Base-by-base conservation (phyloP, 179 eudicot genomes). In the Drosera spatulata region DNA sequence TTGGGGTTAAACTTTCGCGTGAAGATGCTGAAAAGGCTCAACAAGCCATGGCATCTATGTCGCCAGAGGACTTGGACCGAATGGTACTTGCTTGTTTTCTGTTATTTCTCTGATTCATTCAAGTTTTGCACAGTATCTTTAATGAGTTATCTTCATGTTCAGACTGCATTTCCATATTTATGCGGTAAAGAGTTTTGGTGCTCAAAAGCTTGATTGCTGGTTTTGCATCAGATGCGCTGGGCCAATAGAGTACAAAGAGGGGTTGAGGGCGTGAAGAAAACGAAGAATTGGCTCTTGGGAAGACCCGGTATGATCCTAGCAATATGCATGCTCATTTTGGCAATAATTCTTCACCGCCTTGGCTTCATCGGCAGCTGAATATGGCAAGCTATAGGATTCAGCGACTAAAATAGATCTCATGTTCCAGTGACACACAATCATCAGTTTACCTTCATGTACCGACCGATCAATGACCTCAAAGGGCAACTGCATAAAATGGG, bases 21-120 rank as follows among this genome's bases (percentile, higher is more conserved):
- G 99, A 89, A 61, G 97, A 93, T 56, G 99, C 99, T 38, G 97
- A 78, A 64, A 93, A 82, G 77, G 99, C 97, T 75, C 96, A 93
- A 73, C 83, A 89, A 73, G 95, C 93, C 71, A 89, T 93, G 97
- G 81, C 99, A 48, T 85, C 91, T 56, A 65, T 93, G 75, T 82
- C 97, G 53, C 95, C 97, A 2, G 97, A 86, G 61, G 79, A 72
- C 72, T 74, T 93, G 77, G 99, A 93, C 59, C 82, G 60, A 75
- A 86, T 93, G 99, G 99, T 93, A 89, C 41, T 45, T 64, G 50
- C 63, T 71, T 52, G 10, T 51, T 40, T 41, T 61, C 4, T 39
- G 47, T 52, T 62, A 54, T 37, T 41, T 55, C 59, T 58, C 10
- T 4, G 7, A 33, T 33, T 37, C 9, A 7, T 53, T 7, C 10